Conservation (phyloP, 2,329 filamentous ascomycete species). For the Ophiostoma perfectum region DNA sequence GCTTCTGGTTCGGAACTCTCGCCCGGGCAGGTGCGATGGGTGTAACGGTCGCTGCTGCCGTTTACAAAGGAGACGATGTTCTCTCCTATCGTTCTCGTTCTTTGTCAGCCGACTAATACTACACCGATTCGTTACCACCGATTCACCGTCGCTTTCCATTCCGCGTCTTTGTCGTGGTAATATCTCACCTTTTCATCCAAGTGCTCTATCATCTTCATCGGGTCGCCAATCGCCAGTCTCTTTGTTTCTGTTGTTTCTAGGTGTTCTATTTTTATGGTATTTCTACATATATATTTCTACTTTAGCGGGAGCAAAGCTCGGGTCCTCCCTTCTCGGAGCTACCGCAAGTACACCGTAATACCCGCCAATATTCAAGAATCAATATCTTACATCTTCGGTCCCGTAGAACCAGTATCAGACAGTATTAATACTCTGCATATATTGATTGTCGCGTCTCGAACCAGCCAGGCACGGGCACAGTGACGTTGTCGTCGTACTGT, state of each 20-base stretch:
- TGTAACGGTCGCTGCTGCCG: not conserved
- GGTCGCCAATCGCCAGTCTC: not conserved
- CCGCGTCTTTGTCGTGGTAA: not conserved
- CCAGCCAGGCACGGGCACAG: not conserved
- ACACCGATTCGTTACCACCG: not conserved
- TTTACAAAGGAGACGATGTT: too few species aligned
- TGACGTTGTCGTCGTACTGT: not conserved
- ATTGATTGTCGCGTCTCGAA: not conserved
- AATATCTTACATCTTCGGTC: not conserved
- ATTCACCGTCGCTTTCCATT: not conserved
- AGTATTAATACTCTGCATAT: not conserved
- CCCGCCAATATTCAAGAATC: not conserved
- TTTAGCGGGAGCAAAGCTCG: not conserved
- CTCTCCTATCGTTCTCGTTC: not conserved
- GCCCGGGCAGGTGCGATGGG: not conserved
- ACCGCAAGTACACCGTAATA: not conserved
- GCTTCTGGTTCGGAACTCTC: not conserved
- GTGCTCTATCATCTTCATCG: not conserved
- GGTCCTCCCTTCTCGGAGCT: not conserved
- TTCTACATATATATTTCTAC: not conserved
- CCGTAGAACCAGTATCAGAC: not conserved
- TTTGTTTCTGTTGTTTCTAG: not conserved
- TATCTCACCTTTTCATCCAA: not conserved
- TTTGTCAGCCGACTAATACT: not conserved
- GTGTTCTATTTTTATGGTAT: not conserved